Evolutionary conservation across 345 rosid species (phyloP).

Genomic region (Bruguiera parviflora): DNA sequence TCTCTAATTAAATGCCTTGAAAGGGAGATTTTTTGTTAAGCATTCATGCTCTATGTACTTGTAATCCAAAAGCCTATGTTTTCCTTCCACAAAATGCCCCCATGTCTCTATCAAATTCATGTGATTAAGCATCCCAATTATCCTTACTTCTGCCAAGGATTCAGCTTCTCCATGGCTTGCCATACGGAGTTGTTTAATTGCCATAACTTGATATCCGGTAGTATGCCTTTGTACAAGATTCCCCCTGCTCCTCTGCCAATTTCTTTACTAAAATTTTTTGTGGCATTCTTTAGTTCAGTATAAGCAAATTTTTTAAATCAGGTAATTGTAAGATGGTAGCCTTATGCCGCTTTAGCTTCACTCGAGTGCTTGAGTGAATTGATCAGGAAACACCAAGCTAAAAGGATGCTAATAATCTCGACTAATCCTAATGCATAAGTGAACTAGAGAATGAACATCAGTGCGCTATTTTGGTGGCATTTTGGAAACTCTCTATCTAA

Average conservation of each 20-base stretch:
- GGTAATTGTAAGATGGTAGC: conserved; percentile 10
- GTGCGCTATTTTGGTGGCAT: not conserved
- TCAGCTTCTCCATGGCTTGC: conserved; percentile 27
- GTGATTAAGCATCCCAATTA: conserved; percentile 31
- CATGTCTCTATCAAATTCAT: conserved; percentile 30
- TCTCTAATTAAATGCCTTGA: not conserved
- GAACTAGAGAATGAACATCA: conserved; percentile 28
- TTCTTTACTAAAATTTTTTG: conserved; percentile 17
- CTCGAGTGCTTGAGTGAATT: conserved; percentile 3
- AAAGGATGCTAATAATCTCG: conserved; percentile 20
- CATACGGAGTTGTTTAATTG: conserved; percentile 22
- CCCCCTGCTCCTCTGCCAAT: conserved; percentile 27
- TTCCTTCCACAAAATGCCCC: conserved; percentile 24
- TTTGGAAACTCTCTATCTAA: not conserved
- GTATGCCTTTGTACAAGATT: conserved; percentile 21
- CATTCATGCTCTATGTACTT: conserved; percentile 14
- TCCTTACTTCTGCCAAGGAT: conserved; percentile 29
- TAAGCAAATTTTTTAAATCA: conserved; percentile 25
- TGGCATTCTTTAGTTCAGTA: conserved; percentile 20
- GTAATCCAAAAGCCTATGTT: conserved; percentile 17
- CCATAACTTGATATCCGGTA: conserved; percentile 12
- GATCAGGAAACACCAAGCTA: conserved; percentile 27
- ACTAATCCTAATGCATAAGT: conserved; percentile 23
- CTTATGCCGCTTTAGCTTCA: not conserved
- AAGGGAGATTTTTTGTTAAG: conserved; percentile 2